Evolutionary conservation across 176 grass and related monocot species (phyloP), one percentile per base, ranked within the genome.

Genomic region (Phyllostachys edulis): DNA sequence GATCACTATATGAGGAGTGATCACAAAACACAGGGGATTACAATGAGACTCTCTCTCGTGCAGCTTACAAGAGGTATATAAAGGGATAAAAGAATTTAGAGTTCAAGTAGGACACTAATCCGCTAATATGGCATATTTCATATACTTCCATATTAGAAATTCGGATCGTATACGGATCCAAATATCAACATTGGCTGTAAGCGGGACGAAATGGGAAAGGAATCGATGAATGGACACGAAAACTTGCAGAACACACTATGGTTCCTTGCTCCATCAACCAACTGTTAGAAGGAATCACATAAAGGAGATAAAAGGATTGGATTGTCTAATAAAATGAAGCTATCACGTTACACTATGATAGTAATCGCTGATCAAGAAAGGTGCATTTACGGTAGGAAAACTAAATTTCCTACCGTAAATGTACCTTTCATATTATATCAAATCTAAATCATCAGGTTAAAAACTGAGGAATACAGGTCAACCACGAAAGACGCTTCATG

Each of bases 201-300:
- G 26, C 54, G 0, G 67, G 15, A 77, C 20, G 82, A 63, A 76
- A 77, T 20, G 45, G 54, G 55, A 77, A 90, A 71, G 46, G 78
- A 29, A 40, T 37, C 10, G 38, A 21, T 27, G 56, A 86, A 72
- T 65, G 55, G 38, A 80, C 13, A 78, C 37, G 2, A 11, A 86
- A 86, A 41, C 65, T 82, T 86, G 64, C 38, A 64, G 21, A 51
- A 20, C 65, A 86, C 83, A 39, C 78, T 18, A 62, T 59, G 65
- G 83, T 82, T 69, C 64, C 10, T 90, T 82, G 88, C 88, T 82
- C 72, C 47, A 82, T 86, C 88, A 82, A 62, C 42, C 78, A 86
- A 54, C 41, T 40, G 76, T 57, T 0, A 57, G 57, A 72, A 77
- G 46, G 83, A 71, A 73, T 73, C 57, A 55, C 2, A 26, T 47